phyloP scores from a whole-genome alignment of 495 filamentous ascomycete genomes.

The Aspergillus mulundensis region DNA sequence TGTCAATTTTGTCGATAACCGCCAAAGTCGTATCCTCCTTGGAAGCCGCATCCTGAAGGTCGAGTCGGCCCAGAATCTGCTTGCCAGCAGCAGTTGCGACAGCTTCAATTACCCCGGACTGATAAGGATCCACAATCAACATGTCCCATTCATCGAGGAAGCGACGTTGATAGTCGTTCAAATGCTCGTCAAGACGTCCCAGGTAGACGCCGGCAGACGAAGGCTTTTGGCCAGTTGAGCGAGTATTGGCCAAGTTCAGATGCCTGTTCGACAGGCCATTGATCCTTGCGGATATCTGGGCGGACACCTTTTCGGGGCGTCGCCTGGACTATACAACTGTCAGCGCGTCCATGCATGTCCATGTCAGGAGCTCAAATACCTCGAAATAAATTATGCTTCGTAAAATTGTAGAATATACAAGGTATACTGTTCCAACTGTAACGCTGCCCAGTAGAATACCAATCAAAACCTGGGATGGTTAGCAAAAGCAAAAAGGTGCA shows the following conservation, averaged over 20 bases:
- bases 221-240: constrained; percentile 26
- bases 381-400: constrained; percentile 27
- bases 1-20: constrained; percentile 33
- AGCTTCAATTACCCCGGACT: constrained; percentile 36
- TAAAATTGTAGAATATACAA: constrained; percentile 26
- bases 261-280: constrained; percentile 23
- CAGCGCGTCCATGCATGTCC: neutral
- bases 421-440: constrained; percentile 25
- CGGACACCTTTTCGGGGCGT: constrained; percentile 27
- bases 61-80: constrained; percentile 39
- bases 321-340: constrained; percentile 21
- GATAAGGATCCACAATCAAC: constrained; percentile 44
- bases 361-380: constrained; percentile 20
- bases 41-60: constrained; percentile 30
- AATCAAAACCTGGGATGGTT: constrained; percentile 30
- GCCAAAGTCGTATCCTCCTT: constrained; percentile 20
- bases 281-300: constrained; percentile 25
- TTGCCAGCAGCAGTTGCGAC: constrained; percentile 21
- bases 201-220: constrained; percentile 49
- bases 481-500: neutral
- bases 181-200: constrained; percentile 35
- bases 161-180: constrained; percentile 26
- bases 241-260: constrained; percentile 20
- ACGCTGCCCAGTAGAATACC: constrained; percentile 35
- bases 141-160: constrained; percentile 45